Base-by-base conservation (phyloP, 305 asterid species). In the Solanum hybrid region DNA sequence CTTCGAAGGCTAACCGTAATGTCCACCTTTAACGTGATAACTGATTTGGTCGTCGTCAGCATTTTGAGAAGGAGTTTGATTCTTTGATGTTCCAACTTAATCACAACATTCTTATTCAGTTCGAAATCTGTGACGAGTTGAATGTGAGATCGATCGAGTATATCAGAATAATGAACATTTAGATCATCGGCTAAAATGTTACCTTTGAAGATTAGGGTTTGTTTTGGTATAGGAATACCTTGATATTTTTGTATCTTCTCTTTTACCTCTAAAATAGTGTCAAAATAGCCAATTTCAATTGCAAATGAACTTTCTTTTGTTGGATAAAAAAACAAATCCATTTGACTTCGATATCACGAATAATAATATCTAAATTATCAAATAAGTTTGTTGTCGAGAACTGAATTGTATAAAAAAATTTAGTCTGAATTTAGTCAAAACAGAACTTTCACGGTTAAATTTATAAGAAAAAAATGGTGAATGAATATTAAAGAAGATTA, bases 201-300 rank as follows among this genome's bases (percentile, higher is more conserved):
- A 91, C 94, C 96, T 80, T 95, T 93, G 94, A 95, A 95, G 20
- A 88, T 10, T 6, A 95, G 90, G 87, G 94, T 93, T 90, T 96
- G 98, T 14, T 89, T 90, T 73, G 95, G 78, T 29, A 92, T 51
- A 68, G 98, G 98, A 45, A 95, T 92, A 14, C 91, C 92, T 2
- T 90, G 92, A 10, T 92, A 1, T 39, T 92, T 94, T 8, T 93
- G 91, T 57, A 96, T 89, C 88, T 94, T 95, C 75, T 94, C 93
- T 91, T 96, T 96, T 94, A 96, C 95, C 88, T 95, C 97, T 3
- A 89, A 61, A 27, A 96, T 91, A 0, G 97, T 92, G 79, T 95
- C 98, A 78, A 95, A 95, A 93, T 91, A 94, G 33, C 97, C 96
- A 2, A 94, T 91, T 89, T 96, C 98, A 15, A 95, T 89, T 91